Conservation (phyloP, 192 early-diverging fungal genomes). For the Backusella liffmaniae region DNA sequence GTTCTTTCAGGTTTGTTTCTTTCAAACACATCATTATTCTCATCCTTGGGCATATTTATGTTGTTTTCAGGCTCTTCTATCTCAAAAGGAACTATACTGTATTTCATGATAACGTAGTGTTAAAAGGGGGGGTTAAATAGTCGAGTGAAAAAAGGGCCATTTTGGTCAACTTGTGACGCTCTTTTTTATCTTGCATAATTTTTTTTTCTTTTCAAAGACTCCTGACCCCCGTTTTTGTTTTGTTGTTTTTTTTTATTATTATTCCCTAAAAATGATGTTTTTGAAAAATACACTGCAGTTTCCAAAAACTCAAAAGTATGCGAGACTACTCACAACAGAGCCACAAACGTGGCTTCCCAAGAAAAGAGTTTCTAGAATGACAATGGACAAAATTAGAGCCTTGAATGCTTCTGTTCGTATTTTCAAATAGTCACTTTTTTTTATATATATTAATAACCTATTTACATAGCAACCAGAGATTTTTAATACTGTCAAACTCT, state of each 20-base stretch:
- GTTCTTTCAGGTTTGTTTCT: not conserved
- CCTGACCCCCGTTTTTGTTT: not conserved
- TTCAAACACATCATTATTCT: not conserved
- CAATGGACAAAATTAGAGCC: conserved; percentile 22
- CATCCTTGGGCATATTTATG: not conserved
- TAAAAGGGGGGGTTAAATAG: not conserved
- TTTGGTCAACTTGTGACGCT: not conserved
- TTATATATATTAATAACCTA: not conserved
- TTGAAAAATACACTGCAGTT: not conserved
- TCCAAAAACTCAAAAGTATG: not conserved
- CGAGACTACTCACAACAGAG: not conserved
- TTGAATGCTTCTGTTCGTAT: conserved; percentile 15
- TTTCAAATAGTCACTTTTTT: not conserved
- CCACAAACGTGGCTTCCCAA: conserved; percentile 5
- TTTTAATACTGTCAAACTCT: conserved; percentile 43
- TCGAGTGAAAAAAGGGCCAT: not conserved
- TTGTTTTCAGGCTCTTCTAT: not conserved
- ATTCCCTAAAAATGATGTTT: not conserved
- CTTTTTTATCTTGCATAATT: not conserved
- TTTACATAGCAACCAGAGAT: conserved; percentile 41
- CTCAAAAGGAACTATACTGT: not conserved
- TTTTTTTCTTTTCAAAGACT: not conserved
- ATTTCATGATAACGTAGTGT: not conserved
- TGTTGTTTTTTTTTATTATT: not conserved
- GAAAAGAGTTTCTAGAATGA: conserved; percentile 19